Percentiles rank a stretch among this genome's conserved stretches.
phyloP scores from a whole-genome alignment of 1,139 yeast genomes.

The Debaryomyces robertsiae region DNA sequence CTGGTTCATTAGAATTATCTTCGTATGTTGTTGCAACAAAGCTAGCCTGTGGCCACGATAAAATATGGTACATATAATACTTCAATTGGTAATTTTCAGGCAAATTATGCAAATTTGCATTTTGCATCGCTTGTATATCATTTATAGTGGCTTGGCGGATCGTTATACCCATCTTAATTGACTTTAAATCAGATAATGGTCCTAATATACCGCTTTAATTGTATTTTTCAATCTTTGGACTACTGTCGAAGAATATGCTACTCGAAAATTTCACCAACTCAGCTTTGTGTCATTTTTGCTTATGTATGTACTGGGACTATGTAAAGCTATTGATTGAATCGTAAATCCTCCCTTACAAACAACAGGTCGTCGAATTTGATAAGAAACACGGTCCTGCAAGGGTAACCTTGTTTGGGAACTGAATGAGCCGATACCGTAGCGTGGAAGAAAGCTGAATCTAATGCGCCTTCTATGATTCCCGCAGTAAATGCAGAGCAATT shows the following conservation, averaged over 20 bases:
- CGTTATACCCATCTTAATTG: constrained; percentile 67
- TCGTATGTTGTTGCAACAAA: constrained; percentile 86
- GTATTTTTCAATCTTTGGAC: constrained; percentile 3
- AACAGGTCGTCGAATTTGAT: constrained; percentile 71
- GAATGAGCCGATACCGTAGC: constrained; percentile 90
- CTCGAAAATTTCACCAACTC: neutral
- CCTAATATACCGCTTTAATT: neutral
- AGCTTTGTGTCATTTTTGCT: constrained; percentile 5
- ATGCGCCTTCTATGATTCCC: constrained; percentile 87
- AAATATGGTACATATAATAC: constrained; percentile 88
- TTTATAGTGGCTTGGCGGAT: constrained; percentile 85
- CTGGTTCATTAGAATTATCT: constrained; percentile 33
- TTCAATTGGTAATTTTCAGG: constrained; percentile 95
- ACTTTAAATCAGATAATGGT: neutral
- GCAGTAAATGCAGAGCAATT: constrained; percentile 88
- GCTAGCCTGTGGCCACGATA: constrained; percentile 98
- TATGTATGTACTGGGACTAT: neutral
- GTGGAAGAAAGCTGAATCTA: constrained; percentile 77
- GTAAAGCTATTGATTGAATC: constrained; percentile 13
- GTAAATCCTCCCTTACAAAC: constrained; percentile 52
- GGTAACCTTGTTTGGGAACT: constrained; percentile 64
- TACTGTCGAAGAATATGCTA: constrained; percentile 5
- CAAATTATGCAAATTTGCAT: constrained; percentile 86
- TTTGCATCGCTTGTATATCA: constrained; percentile 94
- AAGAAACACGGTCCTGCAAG: constrained; percentile 79